A percentile compares a stretch with the other conserved stretches of the same genome.
These are phyloP conservation scores for Anthostomella pinea DNA, from an alignment of 2,329 filamentous ascomycete species.

Conservation along the genomic window DNA sequence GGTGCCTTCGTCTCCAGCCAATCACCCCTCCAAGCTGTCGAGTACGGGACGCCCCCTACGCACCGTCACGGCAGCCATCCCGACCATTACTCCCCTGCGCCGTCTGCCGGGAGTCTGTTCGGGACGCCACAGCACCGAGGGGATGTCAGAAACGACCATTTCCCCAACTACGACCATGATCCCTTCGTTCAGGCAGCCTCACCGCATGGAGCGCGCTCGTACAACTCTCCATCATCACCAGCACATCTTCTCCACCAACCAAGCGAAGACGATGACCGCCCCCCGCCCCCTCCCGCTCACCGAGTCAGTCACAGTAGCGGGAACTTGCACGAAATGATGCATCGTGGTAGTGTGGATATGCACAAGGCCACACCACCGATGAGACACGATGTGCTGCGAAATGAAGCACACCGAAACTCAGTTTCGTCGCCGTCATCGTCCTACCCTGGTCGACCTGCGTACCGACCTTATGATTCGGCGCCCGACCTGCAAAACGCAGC, in stretches of 20 bases:
- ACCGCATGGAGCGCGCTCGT: conserved; percentile 14
- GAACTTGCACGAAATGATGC: conserved; percentile 39
- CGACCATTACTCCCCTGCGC: conserved; percentile 37
- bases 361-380: conserved; percentile 47
- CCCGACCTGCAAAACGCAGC: conserved; percentile 35
- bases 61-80: conserved; percentile 32
- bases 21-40: conserved; percentile 51
- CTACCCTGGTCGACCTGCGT: conserved; percentile 54
- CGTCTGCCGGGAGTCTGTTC: conserved; percentile 28
- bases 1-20: conserved; percentile 46
- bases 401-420: conserved; percentile 55
- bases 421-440: conserved; percentile 35
- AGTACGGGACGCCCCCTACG: conserved; percentile 45
- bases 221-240: conserved; percentile 20
- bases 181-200: conserved; percentile 21
- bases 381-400: conserved; percentile 57
- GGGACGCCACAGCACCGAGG: conserved; percentile 37
- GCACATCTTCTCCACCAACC: conserved; percentile 31
- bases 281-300: conserved; percentile 57
- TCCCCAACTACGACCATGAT: conserved; percentile 33
- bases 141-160: conserved; percentile 33
- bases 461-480: conserved; percentile 50
- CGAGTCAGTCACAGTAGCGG: conserved; percentile 46
- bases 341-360: conserved; percentile 40
- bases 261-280: conserved; percentile 41